A percentile compares a stretch with the other conserved stretches of the same genome.
Conservation (phyloP, 75 land plant species). For the Pinus taeda region DNA sequence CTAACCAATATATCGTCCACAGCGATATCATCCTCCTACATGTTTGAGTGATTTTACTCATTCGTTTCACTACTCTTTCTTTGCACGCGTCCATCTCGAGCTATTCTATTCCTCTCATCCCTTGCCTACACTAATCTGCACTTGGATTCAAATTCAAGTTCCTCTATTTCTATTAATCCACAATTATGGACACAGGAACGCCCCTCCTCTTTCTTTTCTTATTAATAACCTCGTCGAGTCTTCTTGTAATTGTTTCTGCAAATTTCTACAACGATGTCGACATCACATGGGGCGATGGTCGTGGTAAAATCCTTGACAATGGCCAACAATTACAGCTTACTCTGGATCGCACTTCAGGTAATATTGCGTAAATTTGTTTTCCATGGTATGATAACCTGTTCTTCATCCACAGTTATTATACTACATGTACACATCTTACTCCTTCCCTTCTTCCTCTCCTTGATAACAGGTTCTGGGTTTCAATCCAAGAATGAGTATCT, state of each 20-base stretch:
- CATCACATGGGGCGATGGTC: conserved; percentile 28
- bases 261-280: conserved; percentile 24
- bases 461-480: conserved; percentile 44
- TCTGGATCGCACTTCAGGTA: conserved; percentile 29
- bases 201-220: too few relatives aligned
- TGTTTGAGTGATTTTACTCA: too few relatives aligned
- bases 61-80: too few relatives aligned
- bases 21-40: too few relatives aligned
- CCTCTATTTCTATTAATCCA: too few relatives aligned
- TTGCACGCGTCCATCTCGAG: too few relatives aligned
- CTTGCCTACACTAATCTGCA: too few relatives aligned
- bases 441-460: neutral
- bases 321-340: conserved; percentile 23
- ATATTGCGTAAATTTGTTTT: neutral
- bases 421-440: neutral
- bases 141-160: too few relatives aligned
- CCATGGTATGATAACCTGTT: neutral
- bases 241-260: neutral
- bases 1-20: too few relatives aligned
- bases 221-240: too few relatives aligned
- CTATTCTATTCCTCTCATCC: too few relatives aligned
- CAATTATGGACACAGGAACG: too few relatives aligned
- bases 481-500: conserved; percentile 60
- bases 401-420: neutral
- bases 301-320: conserved; percentile 15